These are phyloP conservation scores for Orbilia blumenaviensis DNA, from an alignment of 2,329 filamentous ascomycete species.

Conservation along the genomic window DNA sequence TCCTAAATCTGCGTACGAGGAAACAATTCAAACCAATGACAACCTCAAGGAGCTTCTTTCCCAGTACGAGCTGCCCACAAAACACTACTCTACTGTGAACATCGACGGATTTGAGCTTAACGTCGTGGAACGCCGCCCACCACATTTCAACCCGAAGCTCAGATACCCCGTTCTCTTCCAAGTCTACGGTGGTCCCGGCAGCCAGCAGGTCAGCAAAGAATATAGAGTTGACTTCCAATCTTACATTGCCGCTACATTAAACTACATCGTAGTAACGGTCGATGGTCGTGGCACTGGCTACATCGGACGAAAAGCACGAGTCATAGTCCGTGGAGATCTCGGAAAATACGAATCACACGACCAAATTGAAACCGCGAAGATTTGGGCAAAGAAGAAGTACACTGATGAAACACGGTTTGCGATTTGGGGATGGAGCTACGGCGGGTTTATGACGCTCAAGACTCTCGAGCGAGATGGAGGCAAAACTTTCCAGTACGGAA, in stretches of 20 bases:
- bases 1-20: constrained; percentile 66
- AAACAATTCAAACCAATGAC: constrained; percentile 80
- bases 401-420: constrained; percentile 83
- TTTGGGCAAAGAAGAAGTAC: constrained; percentile 82
- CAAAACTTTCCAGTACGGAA: constrained; percentile 90
- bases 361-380: constrained; percentile 88
- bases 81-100: constrained; percentile 84
- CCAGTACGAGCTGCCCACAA: constrained; percentile 80
- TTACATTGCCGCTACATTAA: constrained; percentile 83
- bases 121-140: constrained; percentile 83
- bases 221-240: constrained; percentile 90
- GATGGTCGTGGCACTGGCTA: constrained; percentile 93
- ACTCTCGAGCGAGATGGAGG: constrained; percentile 91
- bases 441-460: constrained; percentile 94
- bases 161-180: constrained; percentile 94
- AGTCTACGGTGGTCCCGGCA: constrained; percentile 94
- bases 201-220: constrained; percentile 81
- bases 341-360: constrained; percentile 86
- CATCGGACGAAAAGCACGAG: constrained; percentile 83
- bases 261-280: constrained; percentile 93
- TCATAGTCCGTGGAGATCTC: constrained; percentile 81
- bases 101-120: constrained; percentile 79
- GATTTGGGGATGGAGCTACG: constrained; percentile 99
- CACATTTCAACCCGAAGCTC: constrained; percentile 83
- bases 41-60: constrained; percentile 74